A percentile compares a stretch with the other conserved stretches of the same genome.
Evolutionary conservation across 495 filamentous ascomycete species (phyloP).

Genomic region (Melanomma pulvis-pyrius): DNA sequence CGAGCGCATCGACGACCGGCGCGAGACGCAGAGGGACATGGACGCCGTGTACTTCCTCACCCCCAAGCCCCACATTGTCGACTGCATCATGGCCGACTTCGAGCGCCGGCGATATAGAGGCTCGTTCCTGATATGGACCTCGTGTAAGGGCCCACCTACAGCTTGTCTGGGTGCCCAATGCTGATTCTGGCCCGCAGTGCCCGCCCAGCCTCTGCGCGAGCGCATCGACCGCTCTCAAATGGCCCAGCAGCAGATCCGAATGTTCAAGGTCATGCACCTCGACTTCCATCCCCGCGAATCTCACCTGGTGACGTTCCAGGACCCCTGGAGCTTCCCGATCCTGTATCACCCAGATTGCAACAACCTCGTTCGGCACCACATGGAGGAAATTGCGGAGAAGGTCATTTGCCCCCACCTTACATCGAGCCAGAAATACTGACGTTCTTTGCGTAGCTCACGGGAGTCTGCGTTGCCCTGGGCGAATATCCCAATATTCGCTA

Average conservation of each 20-base stretch:
- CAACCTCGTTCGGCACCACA: slow-evolving; percentile 74
- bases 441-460: slow-evolving; percentile 63
- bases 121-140: slow-evolving; percentile 82
- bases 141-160: slow-evolving; percentile 55
- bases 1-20: slow-evolving; percentile 83
- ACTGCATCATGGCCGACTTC: slow-evolving; percentile 91
- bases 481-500: slow-evolving; percentile 92
- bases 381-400: slow-evolving; percentile 84
- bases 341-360: slow-evolving; percentile 91
- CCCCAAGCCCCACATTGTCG: slow-evolving; percentile 80
- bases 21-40: slow-evolving; percentile 79
- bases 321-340: slow-evolving; percentile 92
- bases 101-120: slow-evolving; percentile 76
- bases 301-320: slow-evolving; percentile 83
- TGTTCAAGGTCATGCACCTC: slow-evolving; percentile 73
- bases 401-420: slow-evolving; percentile 50
- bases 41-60: slow-evolving; percentile 92
- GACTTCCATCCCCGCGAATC: slow-evolving; percentile 92
- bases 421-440: not conserved
- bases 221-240: slow-evolving; percentile 60
- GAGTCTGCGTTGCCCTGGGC: slow-evolving; percentile 78
- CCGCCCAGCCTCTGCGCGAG: slow-evolving; percentile 57
- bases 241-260: slow-evolving; percentile 72
- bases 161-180: not conserved
- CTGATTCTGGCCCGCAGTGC: slow-evolving; percentile 47